Base-by-base conservation (phyloP, 345 rosid genomes). In the Tarenaya hassleriana region DNA sequence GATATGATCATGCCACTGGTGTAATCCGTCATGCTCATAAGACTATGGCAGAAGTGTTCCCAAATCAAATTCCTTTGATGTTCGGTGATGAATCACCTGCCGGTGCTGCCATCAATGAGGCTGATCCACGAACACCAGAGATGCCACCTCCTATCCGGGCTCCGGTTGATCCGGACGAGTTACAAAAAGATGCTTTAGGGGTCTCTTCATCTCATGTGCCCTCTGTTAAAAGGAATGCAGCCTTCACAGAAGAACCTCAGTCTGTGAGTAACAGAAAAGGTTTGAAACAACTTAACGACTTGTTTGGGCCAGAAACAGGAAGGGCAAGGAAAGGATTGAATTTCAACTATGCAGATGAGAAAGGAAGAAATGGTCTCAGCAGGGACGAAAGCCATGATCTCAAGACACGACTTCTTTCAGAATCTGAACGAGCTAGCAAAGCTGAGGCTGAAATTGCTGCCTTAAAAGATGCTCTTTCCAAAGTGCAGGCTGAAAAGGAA, bases 1-100 rank as follows among this genome's bases (percentile, higher is more conserved):
- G 99, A 78, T 94, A 94, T 47, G 91, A 88, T 74, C 80, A 94
- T 71, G 99, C 99, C 1, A 94, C 97, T 0, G 95, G 90, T 41
- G 95, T 75, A 24, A 71, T 94, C 50, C 94, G 78, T 60, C 99
- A 94, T 66, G 95, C 95, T 47, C 99, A 94, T 55, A 69, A 69
- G 61, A 78, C 95, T 51, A 86, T 94, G 91, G 74, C 94, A 18
- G 95, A 88, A 75, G 97, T 85, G 8, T 92, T 88, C 66, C 98
- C 98, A 7, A 88, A 83, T 61, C 99, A 94, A 66, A 73, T 81
- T 42, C 97, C 91, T 27, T 54, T 67, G 53, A 70, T 55, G 65
- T 48, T 76, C 62, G 69, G 66, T 12, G 99, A 88, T 69, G 99
- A 94, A 59, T 73, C 75, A 0, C 81, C 75, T 38, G 67, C 72